Base-by-base conservation (phyloP, 768 basidiomycete genomes). In the Lactarius akahatsu region DNA sequence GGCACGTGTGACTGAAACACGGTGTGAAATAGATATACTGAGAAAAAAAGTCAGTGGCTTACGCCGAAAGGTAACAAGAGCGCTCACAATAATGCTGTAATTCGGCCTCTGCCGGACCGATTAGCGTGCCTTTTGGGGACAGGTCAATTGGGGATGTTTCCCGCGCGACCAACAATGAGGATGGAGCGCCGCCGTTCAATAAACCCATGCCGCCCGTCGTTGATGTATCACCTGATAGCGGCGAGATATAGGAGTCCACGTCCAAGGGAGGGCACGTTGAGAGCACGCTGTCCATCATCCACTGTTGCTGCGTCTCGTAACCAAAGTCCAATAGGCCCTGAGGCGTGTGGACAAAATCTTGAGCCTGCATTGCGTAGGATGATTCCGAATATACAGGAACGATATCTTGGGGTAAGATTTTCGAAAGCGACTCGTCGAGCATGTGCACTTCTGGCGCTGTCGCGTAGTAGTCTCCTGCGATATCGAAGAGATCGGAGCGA, bases 1-100 rank as follows among this genome's bases (percentile, higher is more conserved):
- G 82, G 82, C 64, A 84, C 77, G 72, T 87, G 83, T 38, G 73
- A 71, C 61, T 74, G 78, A 72, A 82, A 82, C 61, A 77, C 77
- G 56, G 81, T 76, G 76, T 85, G 84, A 72, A 85, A 85, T 47
- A 83, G 76, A 71, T 80, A 81, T 63, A 80, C 80, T 83, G 63
- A 57, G 62, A 57, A 47, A 57, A 47, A 50, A 32, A 43, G 56
- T 45, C 55, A 54, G 45, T 41, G 61, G 34, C 58, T 57, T 56
- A 64, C 58, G 57, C 64, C 54, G n/a, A 57, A 61, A 54, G 59
- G 66, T 64, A 67, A 70, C 59, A 23, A 77, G 81, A 72, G 76
- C 68, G 64, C 66, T 56, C 26, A 86, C 86, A 75, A 71, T 84
- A 84, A 57, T 81, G 78, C 62, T 80, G 79, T 69, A 82, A 77